Evolutionary conservation across 306 rosid species (phyloP), one percentile per base, ranked within the genome.

Genomic region (Begonia peltatifolia): DNA sequence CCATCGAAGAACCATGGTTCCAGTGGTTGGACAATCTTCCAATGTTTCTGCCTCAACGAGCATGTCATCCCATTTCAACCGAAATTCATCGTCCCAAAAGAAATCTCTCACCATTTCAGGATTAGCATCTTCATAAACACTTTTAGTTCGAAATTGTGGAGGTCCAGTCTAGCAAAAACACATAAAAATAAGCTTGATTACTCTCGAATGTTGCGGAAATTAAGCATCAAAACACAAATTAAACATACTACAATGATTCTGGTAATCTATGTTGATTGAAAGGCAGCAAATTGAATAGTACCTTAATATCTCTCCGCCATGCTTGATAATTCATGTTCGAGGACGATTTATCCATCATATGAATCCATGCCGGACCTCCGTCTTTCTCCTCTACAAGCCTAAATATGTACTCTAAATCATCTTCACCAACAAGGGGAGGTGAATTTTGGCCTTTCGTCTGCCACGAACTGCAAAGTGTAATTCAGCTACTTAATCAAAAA

Each of bases 261-360:
- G 18, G 1, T 17, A 20, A 5, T 4, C 6, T 30, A 30, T 30
- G 9, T 30, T 30, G 38, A 30, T 7, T 5, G 38, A 30, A 30
- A 30, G 8, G 1, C 38, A 0, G 38, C 38, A 30, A 30, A 30
- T 30, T 30, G 38, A 30, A 30, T 30, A 44, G 54, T 71, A 79
- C 81, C 81, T 56, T 54, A 13, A 59, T 72, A 59, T 75, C 81
- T 63, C 81, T 73, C 17, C 79, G 71, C 82, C 82, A 79, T 3
- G 99, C 99, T 73, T 81, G 87, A 38, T 75, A 90, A 41, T 69
- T 61, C 95, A 90, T 83, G 30, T 65, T 77, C 3, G 80, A 54
- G 18, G 92, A 80, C 63, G 95, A 83, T 52, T 85, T 83, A 67
- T 90, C 94, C 99, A 90, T 90, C 94, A 90, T 86, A 77, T 78